These are phyloP conservation scores for Phellopilus nigrolimitatus DNA, from an alignment of 1,284 basidiomycete genomes.

Conservation along the genomic window DNA sequence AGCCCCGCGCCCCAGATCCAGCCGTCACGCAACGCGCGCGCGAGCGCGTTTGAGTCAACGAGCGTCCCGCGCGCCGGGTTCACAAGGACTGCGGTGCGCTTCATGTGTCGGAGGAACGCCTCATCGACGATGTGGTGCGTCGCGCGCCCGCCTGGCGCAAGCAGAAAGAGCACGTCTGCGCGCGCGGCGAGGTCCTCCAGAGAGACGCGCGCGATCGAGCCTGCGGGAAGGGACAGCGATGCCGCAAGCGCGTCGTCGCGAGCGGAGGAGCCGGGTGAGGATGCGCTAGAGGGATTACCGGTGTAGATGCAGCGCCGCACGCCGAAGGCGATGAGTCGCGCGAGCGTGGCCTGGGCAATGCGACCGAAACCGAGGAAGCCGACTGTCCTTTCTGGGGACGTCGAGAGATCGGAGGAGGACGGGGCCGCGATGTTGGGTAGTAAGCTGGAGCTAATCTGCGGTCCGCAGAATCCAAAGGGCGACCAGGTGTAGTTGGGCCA, in stretches of 20 bases:
- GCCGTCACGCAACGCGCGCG: conserved; percentile 67
- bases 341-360: conserved; percentile 78
- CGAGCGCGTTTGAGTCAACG: conserved; percentile 86
- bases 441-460: conserved; percentile 56
- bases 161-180: conserved; percentile 79
- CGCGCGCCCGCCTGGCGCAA: conserved; percentile 71
- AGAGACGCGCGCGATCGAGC: conserved; percentile 55
- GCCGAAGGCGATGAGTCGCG: conserved; percentile 75
- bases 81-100: conserved; percentile 73
- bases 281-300: conserved; percentile 45
- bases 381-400: conserved; percentile 35
- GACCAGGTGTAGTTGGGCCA: conserved; percentile 72
- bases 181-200: conserved; percentile 63
- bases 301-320: conserved; percentile 67
- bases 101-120: conserved; percentile 78
- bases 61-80: conserved; percentile 80
- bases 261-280: conserved; percentile 30
- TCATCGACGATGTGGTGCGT: conserved; percentile 76
- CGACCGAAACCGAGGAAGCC: too few relatives aligned
- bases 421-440: conserved; percentile 36
- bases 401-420: conserved; percentile 31
- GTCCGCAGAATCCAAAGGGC: too few relatives aligned
- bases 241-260: conserved; percentile 51
- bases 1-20: conserved; percentile 90
- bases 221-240: conserved; percentile 39